Percentiles rank a stretch among this genome's conserved stretches.
phyloP scores from a whole-genome alignment of 148 eudicot genomes.

The Arbutus unedo region DNA sequence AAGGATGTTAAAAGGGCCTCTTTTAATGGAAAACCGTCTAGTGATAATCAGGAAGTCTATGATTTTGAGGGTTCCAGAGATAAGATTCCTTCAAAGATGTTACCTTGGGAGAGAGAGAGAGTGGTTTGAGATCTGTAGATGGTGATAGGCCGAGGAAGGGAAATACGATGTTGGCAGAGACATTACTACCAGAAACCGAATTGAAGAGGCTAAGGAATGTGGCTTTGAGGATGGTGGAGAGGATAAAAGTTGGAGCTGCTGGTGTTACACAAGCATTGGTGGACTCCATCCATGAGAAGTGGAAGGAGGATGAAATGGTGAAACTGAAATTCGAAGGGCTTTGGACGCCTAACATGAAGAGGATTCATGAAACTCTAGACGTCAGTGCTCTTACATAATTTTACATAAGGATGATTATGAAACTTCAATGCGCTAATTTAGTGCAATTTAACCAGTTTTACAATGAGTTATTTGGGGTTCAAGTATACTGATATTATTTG shows the following conservation, averaged over 20 bases:
- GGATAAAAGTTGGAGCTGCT: slow-evolving; percentile 73
- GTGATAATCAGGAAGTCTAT: slow-evolving; percentile 5
- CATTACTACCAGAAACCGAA: slow-evolving; percentile 63
- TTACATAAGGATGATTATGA: neutral
- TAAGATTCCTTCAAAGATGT: slow-evolving; percentile 22
- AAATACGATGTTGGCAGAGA: slow-evolving; percentile 61
- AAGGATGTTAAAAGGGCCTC: slow-evolving; percentile 10
- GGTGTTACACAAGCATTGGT: slow-evolving; percentile 78
- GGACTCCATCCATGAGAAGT: slow-evolving; percentile 64
- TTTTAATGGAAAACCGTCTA: slow-evolving; percentile 15
- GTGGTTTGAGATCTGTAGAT: slow-evolving; percentile 14
- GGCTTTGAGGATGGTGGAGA: slow-evolving; percentile 86
- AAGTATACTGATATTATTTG: neutral
- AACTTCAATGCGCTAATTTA: neutral
- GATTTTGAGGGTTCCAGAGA: slow-evolving; percentile 21
- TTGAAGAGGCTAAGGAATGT: slow-evolving; percentile 82
- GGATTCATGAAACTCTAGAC: slow-evolving; percentile 84
- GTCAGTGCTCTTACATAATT: slow-evolving; percentile 30
- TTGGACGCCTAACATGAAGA: slow-evolving; percentile 61
- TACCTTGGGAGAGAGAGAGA: slow-evolving; percentile 56
- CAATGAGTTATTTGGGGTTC: neutral
- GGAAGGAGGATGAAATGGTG: slow-evolving; percentile 84
- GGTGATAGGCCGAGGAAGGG: slow-evolving; percentile 30
- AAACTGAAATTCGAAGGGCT: slow-evolving; percentile 88
- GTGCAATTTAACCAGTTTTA: neutral